Evolutionary conservation across 73 alveolate species (phyloP).

Genomic region (Paramecium primaurelia): DNA sequence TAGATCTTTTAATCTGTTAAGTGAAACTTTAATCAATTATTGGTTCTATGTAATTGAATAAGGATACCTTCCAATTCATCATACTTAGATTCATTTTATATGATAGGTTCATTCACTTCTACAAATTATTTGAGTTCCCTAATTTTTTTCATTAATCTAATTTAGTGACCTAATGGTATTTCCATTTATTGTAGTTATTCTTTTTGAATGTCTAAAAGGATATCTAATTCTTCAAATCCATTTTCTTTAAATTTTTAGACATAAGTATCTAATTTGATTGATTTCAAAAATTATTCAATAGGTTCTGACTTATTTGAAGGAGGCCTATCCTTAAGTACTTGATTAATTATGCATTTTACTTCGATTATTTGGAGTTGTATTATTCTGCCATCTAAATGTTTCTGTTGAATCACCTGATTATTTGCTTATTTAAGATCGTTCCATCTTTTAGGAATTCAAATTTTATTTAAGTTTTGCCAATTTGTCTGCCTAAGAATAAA

Average conservation of each 20-base stretch:
- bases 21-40: not conserved
- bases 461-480: constrained; percentile 1
- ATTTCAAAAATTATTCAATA: not conserved
- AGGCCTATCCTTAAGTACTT: not conserved
- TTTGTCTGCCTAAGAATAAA: not conserved
- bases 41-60: not conserved
- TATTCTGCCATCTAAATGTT: not conserved
- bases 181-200: constrained; percentile 2
- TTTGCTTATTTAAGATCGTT: not conserved
- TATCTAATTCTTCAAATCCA: constrained; percentile 25
- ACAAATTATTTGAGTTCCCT: not conserved
- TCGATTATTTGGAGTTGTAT: not conserved
- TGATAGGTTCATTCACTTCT: not conserved
- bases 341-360: not conserved
- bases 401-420: not conserved
- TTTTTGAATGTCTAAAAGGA: not conserved
- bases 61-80: not conserved
- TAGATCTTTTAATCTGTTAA: not conserved
- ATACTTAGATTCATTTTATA: not conserved
- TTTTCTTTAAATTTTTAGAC: constrained; percentile 7
- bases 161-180: constrained; percentile 31
- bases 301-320: not conserved
- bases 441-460: not conserved
- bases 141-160: constrained; percentile 17
- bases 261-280: not conserved